phyloP scores from a whole-genome alignment of 306 rosid species.

The Cajanus cajan region DNA sequence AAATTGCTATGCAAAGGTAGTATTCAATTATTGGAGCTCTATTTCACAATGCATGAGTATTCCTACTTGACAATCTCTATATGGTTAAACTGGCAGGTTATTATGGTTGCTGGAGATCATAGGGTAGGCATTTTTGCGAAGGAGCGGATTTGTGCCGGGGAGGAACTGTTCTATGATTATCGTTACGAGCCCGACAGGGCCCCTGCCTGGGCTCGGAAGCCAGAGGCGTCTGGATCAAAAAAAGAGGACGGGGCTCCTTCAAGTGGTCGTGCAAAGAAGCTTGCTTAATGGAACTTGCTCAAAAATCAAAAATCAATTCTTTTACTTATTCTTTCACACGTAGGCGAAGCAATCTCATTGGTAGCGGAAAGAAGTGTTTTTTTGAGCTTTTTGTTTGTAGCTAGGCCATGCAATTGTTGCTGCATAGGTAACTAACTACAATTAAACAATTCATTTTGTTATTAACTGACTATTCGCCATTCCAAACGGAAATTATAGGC shows the following conservation, averaged over 20 bases:
- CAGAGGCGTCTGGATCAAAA: constrained; percentile 79
- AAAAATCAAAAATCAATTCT: constrained; percentile 29
- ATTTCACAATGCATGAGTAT: constrained; percentile 12
- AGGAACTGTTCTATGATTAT: constrained; percentile 96
- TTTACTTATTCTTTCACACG: constrained; percentile 61
- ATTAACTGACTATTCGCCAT: constrained; percentile 36
- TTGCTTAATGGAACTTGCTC: constrained; percentile 53
- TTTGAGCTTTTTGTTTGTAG: constrained; percentile 49
- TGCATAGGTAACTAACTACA: constrained; percentile 39
- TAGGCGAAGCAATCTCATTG: constrained; percentile 49
- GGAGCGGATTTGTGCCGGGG: constrained; percentile 90
- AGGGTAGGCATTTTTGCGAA: constrained; percentile 98
- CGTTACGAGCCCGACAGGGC: constrained; percentile 97
- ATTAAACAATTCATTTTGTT: constrained; percentile 44
- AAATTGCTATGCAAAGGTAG: constrained; percentile 96
- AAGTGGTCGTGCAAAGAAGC: constrained; percentile 95
- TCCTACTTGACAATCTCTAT: background rate
- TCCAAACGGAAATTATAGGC: constrained; percentile 14
- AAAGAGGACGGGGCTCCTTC: constrained; percentile 92
- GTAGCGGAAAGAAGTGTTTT: constrained; percentile 47
- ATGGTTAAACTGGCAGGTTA: constrained; percentile 61
- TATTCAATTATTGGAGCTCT: constrained; percentile 8
- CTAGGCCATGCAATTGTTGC: constrained; percentile 47
- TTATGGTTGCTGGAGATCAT: constrained; percentile 99
- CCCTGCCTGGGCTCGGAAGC: constrained; percentile 98